Evolutionary conservation across 2,329 filamentous ascomycete genomes (phyloP).

Genomic region (Colletotrichum navitas): DNA sequence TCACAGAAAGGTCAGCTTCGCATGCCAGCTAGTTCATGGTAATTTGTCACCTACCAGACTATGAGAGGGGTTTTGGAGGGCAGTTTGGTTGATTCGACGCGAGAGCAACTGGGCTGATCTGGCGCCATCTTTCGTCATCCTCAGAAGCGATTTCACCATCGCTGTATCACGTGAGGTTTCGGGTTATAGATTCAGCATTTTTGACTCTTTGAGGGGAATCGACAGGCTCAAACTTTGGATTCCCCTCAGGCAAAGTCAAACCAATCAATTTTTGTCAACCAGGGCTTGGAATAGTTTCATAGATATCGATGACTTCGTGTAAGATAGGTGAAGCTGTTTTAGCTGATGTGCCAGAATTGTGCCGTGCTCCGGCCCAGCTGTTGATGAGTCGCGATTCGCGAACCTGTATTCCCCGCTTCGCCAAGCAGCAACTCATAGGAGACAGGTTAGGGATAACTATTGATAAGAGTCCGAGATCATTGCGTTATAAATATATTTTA

Average conservation of each 20-base stretch:
- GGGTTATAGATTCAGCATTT: conserved; percentile 11
- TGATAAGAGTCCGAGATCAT: too few species aligned
- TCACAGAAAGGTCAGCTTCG: neutral
- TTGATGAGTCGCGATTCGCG: neutral
- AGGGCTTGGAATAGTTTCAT: neutral
- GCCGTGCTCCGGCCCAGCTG: neutral
- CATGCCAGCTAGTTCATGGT: conserved; percentile 8
- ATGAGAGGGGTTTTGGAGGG: conserved; percentile 2
- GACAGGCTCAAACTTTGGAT: neutral
- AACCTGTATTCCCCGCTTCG: neutral
- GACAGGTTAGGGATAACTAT: fast-evolving
- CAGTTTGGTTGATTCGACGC: conserved; percentile 9
- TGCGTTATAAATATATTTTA: too few species aligned
- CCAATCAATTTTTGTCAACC: neutral
- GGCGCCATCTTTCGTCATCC: conserved; percentile 41
- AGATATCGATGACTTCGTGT: neutral
- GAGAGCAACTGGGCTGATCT: conserved; percentile 24
- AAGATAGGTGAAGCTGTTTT: neutral
- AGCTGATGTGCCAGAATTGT: neutral
- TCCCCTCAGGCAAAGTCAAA: neutral
- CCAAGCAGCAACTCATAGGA: neutral
- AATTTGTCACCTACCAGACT: conserved; percentile 34
- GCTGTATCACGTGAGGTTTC: conserved; percentile 33
- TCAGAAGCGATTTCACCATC: conserved; percentile 39
- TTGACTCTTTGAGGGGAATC: neutral